Evolutionary conservation across 1,284 basidiomycete species (phyloP).

Genomic region (Naganishia cerealis): DNA sequence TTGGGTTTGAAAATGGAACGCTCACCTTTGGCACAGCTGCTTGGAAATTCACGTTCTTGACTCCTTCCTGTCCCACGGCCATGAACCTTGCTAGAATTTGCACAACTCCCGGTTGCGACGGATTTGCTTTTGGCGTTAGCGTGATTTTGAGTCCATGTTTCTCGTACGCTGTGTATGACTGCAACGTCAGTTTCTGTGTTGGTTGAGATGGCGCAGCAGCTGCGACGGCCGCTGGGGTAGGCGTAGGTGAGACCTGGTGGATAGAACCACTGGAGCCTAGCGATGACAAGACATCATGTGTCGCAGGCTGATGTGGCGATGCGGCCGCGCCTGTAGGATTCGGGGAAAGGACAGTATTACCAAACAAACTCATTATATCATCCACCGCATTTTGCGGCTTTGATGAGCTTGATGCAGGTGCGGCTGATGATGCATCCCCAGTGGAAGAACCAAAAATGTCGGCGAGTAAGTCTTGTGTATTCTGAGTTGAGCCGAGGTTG

Average conservation of each 20-base stretch:
- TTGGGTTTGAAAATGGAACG: background rate
- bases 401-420: conserved; percentile 53
- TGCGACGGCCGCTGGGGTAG: conserved; percentile 29
- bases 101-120: conserved; percentile 77
- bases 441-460: conserved; percentile 77
- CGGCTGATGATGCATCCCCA: conserved; percentile 53
- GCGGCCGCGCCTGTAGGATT: conserved; percentile 35
- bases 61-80: conserved; percentile 60
- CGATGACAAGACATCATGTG: conserved; percentile 34
- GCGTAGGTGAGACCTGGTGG: conserved; percentile 28
- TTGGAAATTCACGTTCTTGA: conserved; percentile 80
- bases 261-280: conserved; percentile 40
- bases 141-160: conserved; percentile 86
- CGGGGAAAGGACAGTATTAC: conserved; percentile 54
- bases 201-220: conserved; percentile 37
- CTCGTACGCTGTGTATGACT: conserved; percentile 83
- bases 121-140: conserved; percentile 78
- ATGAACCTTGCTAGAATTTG: conserved; percentile 89
- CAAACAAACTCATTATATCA: conserved; percentile 90
- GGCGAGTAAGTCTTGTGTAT: conserved; percentile 83
- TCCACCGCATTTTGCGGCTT: conserved; percentile 64
- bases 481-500: conserved; percentile 58
- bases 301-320: conserved; percentile 30
- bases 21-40: conserved; percentile 92
- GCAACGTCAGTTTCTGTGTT: conserved; percentile 50